Conservation (phyloP, 108 stramenopile genomes). For the Mayamaea pseudoterrestris region DNA sequence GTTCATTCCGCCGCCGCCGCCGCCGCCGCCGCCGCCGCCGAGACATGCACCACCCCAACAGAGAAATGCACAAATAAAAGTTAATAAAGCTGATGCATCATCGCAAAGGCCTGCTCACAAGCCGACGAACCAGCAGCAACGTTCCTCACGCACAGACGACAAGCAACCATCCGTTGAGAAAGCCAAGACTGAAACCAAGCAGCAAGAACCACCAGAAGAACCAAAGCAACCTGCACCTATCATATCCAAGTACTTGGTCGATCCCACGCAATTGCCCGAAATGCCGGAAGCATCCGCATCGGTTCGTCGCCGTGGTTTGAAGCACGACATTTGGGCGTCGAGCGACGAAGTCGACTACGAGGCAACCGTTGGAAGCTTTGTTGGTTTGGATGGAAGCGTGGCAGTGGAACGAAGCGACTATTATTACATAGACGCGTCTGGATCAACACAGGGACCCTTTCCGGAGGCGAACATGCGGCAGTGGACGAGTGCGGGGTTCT, state of each 20-base stretch:
- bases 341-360: slow-evolving; percentile 74
- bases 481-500: slow-evolving; percentile 65
- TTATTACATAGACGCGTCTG: slow-evolving; percentile 52
- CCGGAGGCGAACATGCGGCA: slow-evolving; percentile 27
- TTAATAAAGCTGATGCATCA: no score
- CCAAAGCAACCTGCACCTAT: no score
- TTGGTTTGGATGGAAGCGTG: slow-evolving; percentile 33
- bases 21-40: slow-evolving; percentile 13
- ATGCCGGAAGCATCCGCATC: slow-evolving; percentile 52
- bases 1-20: slow-evolving; percentile 32
- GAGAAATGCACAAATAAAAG: slow-evolving; percentile 4
- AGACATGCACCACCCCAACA: neutral
- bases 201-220: no score
- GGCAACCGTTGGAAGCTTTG: slow-evolving; percentile 22
- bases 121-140: no score
- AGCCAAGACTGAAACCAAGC: neutral
- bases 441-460: slow-evolving; percentile 69
- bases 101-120: no score
- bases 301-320: slow-evolving; percentile 26
- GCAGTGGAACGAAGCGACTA: slow-evolving; percentile 25
- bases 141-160: slow-evolving; percentile 8
- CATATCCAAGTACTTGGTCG: no score
- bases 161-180: slow-evolving; percentile 10
- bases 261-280: slow-evolving; percentile 12
- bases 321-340: slow-evolving; percentile 78